Evolutionary conservation across 257 asterid species (phyloP).

Genomic region (Fraxinus anomala): DNA sequence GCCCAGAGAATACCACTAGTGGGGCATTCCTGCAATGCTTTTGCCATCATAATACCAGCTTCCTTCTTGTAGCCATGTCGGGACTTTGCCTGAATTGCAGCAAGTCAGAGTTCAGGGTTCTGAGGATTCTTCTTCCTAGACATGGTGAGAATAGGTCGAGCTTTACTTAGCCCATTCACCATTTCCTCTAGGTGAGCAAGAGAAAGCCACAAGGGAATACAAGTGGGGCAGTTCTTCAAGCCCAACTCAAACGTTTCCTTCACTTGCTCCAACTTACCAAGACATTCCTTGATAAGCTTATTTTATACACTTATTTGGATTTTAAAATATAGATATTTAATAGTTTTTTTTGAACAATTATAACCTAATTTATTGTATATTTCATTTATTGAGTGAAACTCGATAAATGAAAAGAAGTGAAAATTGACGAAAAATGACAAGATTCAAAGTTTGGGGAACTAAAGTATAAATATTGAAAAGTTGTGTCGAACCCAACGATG

Average conservation of each 20-base stretch:
- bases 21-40: constrained; percentile 91
- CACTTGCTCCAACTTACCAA: constrained; percentile 57
- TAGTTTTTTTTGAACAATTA: no score
- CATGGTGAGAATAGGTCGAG: constrained; percentile 80
- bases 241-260: constrained; percentile 71
- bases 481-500: no score
- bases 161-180: constrained; percentile 68
- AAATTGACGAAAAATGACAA: no score
- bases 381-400: no score
- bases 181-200: constrained; percentile 78
- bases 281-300: constrained; percentile 40
- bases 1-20: constrained; percentile 86
- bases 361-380: no score
- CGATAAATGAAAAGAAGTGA: no score
- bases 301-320: no score
- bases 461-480: no score
- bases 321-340: no score
- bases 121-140: constrained; percentile 83
- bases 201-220: constrained; percentile 83
- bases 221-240: constrained; percentile 62
- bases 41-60: constrained; percentile 80
- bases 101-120: constrained; percentile 84
- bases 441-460: no score
- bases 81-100: constrained; percentile 78
- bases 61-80: constrained; percentile 80